Base-by-base conservation (phyloP, 2,329 filamentous ascomycete genomes). In the Colletotrichum paranaense region DNA sequence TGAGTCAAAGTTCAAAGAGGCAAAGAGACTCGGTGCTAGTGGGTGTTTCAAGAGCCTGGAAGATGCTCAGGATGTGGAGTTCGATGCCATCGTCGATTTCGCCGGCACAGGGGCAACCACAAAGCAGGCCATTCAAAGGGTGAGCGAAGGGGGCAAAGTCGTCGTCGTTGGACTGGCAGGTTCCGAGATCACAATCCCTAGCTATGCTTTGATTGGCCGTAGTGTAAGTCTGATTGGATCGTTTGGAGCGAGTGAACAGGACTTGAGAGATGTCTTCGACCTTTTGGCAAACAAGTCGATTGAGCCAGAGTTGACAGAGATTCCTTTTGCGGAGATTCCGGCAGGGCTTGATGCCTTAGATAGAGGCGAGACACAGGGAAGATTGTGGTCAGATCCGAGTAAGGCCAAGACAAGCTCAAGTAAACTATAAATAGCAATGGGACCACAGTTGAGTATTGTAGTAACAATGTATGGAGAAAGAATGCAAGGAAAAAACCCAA, bases 41-140 rank as follows among this genome's bases (percentile, higher is more conserved):
- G 58, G n/a, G 4, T 73, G 65, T 30, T 55, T 32, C 57, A 57
- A 24, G 49, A 64, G 24, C 28, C 19, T 73, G 2, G 12, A 42
- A 1, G 65, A 57, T 1, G 42, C 46, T 5, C 16, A 14, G 4
- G 26, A 28, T 11, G 2, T 63, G 1, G 30, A 49, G 4, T 68
- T 73, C 8, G 70, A 73, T 35, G 53, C 52, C 1, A 26, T 73
- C 0, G 49, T 73, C 11, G 65, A 73, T 30, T 73, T 68, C 42
- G 65, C 59, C 16, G 65, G 65, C 1, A 28, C 56, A 7, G 5
- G 32, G 19, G 32, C 58, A 5, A 73, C 65, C 1, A 59, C 66
- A 4, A 32, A 32, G 9, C 19, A 38, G 4, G 70, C 70, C 5
- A 22, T 63, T 24, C n/a, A 58, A 9, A 28, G 19, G 9, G 65